These are phyloP conservation scores for Colletotrichum sp. DNA, from an alignment of 2,329 filamentous ascomycete genomes.

Conservation along the genomic window DNA sequence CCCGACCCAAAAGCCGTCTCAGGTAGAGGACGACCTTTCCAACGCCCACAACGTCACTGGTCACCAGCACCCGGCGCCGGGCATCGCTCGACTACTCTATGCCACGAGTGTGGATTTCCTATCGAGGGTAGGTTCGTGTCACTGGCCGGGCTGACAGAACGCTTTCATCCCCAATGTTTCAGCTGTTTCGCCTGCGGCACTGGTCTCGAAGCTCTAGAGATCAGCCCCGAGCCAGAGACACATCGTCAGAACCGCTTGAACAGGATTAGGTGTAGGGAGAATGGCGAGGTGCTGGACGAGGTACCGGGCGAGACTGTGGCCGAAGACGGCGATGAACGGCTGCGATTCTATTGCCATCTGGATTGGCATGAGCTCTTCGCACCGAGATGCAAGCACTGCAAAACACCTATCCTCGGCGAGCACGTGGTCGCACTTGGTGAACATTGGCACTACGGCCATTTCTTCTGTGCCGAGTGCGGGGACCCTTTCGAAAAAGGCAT, in stretches of 20 bases:
- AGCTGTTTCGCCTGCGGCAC: constrained; percentile 87
- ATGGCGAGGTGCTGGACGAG: constrained; percentile 64
- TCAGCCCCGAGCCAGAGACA: constrained; percentile 86
- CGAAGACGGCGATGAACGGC: constrained; percentile 73
- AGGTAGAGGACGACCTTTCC: constrained; percentile 34
- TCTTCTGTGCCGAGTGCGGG: constrained; percentile 98
- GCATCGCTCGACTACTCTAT: constrained; percentile 52
- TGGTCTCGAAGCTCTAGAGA: constrained; percentile 90
- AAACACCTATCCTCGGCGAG: constrained; percentile 94
- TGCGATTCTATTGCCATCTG: constrained; percentile 96
- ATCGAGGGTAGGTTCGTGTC: constrained; percentile 92
- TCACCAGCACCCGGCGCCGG: constrained; percentile 52
- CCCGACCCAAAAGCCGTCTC: constrained; percentile 46
- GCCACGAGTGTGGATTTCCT: constrained; percentile 80
- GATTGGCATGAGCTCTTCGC: constrained; percentile 97
- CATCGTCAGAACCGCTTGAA: constrained; percentile 73
- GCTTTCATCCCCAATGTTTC: constrained; percentile 95
- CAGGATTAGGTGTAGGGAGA: constrained; percentile 68
- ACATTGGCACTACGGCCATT: constrained; percentile 98
- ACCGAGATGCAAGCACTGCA: constrained; percentile 93
- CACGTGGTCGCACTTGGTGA: constrained; percentile 90
- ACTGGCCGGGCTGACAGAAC: constrained; percentile 71
- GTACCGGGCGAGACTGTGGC: constrained; percentile 66
- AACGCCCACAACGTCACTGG: constrained; percentile 59
- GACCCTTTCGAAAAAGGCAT: constrained; percentile 82